Base-by-base conservation (phyloP, 2,329 filamentous ascomycete species). In the Claviceps humidiphila region DNA sequence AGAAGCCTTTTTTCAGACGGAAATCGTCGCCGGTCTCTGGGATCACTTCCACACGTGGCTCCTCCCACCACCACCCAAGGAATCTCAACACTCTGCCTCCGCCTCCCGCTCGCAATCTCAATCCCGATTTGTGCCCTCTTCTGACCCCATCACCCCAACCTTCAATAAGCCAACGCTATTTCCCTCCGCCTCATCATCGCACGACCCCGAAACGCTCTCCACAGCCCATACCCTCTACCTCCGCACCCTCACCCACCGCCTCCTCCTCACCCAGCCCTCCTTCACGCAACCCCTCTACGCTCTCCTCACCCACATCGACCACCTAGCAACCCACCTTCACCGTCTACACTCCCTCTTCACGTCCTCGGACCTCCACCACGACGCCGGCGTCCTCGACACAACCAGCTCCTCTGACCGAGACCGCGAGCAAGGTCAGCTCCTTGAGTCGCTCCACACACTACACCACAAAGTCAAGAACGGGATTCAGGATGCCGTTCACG, bases 1-100 rank as follows among this genome's bases (percentile, higher is more conserved):
- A 14, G 86, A 91, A 58, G 82, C 82, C 3, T 97, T 95, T 61
- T 81, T 97, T 45, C 91, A 96, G 65, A 88, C 87, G 1, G 89
- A 95, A 62, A 84, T 97, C 6, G 84, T 96, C 14, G 80, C 83
- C 54, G 82, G 83, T 37, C 82, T 88, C 1, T 96, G 89, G 81
- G 78, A 84, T 16, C 82, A 86, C 50, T 90, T 97, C 59, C 79
- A 85, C 51, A 66, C 68, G 14, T 96, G 90, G 89, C 72, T 95
- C 17, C 74, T 74, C 30, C 72, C 42, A 44, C 44, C 14, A 40
- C 45, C 20, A 7, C 6, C 16, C 20, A 39, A 20, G 37, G 20
- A 22, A 34, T 20, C 34, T 20, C 52, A 38, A 42, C 41, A 22
- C 17, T 22, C 40, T 20, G 40, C 4, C 40, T 22, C n/a, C 43